Base-by-base conservation (phyloP, 2,329 filamentous ascomycete species). In the Teratosphaeria zuluensis region DNA sequence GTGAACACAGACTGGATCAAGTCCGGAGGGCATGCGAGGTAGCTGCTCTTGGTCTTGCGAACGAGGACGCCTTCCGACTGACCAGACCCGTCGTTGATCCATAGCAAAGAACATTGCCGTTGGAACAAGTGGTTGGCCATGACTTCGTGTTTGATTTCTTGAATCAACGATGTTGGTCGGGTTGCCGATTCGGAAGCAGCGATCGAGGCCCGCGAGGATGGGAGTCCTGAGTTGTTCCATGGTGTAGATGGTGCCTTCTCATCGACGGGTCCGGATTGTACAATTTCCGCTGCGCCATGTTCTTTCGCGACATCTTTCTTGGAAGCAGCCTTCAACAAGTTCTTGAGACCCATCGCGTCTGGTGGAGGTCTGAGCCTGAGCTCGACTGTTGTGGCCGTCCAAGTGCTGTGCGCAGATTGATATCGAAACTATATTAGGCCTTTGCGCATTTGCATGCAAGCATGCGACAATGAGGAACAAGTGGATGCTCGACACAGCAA, bases 71-170 rank as follows among this genome's bases (percentile, higher is more conserved):
- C 89, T 70, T 91, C 88, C 5, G 84, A 73, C 64, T 86, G 82
- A 12, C 85, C 86, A 54, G 80, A 84, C 38, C 81, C 83, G 65
- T 89, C 85, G 33, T 83, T 83, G 21, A 90, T 84, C 88, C 88
- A 91, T 35, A 90, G 79, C 61, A 84, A 82, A 12, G 83, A 81
- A 68, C 86, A 90, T 74, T 90, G 87, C 70, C 91, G 87, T 72
- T 91, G 88, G 73, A 90, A 90, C 30, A 92, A 77, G 70, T 89
- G 90, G 74, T 89, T 90, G 61, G 89, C 87, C 87, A 91, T 91
- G 61, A 91, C 86, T 72, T 91, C 88, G 68, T 64, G 64, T 30
- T 57, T 58, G 31, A 64, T 64, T 30, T 61, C 61, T 12, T 63
- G 60, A 59, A 64, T 62, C 51, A 56, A 61, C 1, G 54, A 56